Base-by-base conservation (phyloP, 2,329 filamentous ascomycete species). In the Cladophialophora immunda region DNA sequence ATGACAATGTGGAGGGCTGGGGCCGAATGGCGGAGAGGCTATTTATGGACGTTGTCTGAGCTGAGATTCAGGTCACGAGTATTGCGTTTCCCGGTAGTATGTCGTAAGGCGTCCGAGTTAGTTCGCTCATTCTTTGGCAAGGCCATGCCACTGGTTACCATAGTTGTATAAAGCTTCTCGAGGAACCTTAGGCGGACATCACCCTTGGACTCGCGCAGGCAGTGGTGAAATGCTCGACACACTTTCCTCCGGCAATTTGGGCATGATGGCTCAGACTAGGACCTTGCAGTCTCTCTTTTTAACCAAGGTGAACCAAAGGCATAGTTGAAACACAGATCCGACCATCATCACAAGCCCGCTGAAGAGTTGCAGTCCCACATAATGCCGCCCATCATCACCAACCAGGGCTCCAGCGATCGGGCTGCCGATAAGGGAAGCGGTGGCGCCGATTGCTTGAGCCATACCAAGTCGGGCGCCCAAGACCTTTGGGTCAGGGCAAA, bases 401-500 rank as follows among this genome's bases (percentile, higher is more conserved):
- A 84, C 78, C 58, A 85, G 73, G 11, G 79, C 79, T 1, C 83
- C 83, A 5, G 79, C 82, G 52, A 85, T 81, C 0, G 84, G 83
- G 6, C 83, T 79, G 0, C 84, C 83, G 0, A 81, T 80, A 52
- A 85, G 72, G 2, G 78, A 78, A 3, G 83, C 81, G 60, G 85
- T 80, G 50, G 78, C 80, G 9, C 83, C 79, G 57, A 84, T 77
- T 36, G 78, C 79, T 60, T 85, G 83, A 1, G 82, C 79, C 79
- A 84, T 83, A 4, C 83, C 83, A 65, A 85, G 80, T 66, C 82
- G 78, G 13, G 81, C 79, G 0, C 83, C 84, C 0, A 79, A 72
- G 67, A 81, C 81, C 41, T 76, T 75, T 32, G 82, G 65, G 69
- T 85, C 81, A 0, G 78, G 78, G 3, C 81, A 84, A 45, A 85